Base-by-base conservation (phyloP, 1,139 yeast species). In the Suhomyces yuchorum region DNA sequence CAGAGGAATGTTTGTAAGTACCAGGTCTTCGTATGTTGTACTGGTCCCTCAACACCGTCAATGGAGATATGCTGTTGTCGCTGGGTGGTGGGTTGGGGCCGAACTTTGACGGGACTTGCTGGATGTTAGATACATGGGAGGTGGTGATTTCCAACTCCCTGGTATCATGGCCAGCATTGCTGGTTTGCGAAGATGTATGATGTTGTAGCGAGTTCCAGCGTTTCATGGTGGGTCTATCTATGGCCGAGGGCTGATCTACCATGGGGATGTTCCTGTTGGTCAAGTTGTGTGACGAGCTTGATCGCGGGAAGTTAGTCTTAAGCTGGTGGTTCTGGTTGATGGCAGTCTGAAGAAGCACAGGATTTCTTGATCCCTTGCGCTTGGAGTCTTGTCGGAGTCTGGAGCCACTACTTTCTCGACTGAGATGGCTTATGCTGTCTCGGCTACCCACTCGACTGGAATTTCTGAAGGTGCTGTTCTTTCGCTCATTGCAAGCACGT, bases 41-140 rank as follows among this genome's bases (percentile, higher is more conserved):
- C 43, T 65, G 63, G 44, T 68, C 72, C 36, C 60, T 54, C 14
- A 68, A 54, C 3, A 66, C 68, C 0, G 69, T 66, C 35, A 68
- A 54, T 2, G 74, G 73, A 2, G 70, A 66, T 1, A 66, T 47
- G 42, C 66, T 62, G 24, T 40, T 40, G 11, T 33, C 20, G 14
- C 19, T 17, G 14, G n/a, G 3, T 8, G 19, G 18, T 5, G 9
- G 17, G 26, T 20, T 5, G 8, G 18, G 12, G 18, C 8, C 19
- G 12, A 17, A 8, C n/a, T n/a, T 14, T 2, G 38, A 35, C 15
- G 37, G 34, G 14, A 30, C 18, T 11, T 30, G 34, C 9, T 30
- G 34, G 34, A n/a, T 8, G 14, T 30, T 14, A 6, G 34, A 15
- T 4, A 26, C 6, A 19, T 33, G 19, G 19, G 20, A 33, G 20